phyloP scores from a whole-genome alignment of 2,329 filamentous ascomycete species.

The Phialocephala subalpina region DNA sequence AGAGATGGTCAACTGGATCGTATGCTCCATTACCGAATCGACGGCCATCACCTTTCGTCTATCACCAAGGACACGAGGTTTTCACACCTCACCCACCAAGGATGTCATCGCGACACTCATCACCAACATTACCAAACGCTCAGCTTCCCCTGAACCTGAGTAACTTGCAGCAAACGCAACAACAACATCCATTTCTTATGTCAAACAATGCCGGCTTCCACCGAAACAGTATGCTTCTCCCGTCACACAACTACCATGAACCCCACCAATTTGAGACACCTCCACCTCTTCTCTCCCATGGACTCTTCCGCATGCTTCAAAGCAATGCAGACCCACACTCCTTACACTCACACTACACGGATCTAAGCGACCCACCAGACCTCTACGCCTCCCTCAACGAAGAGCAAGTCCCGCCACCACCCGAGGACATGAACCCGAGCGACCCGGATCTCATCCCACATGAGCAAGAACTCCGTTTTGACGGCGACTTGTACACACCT shows the following conservation, averaged over 20 bases:
- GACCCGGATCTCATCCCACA: conserved; percentile 80
- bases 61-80: conserved; percentile 66
- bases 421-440: conserved; percentile 81
- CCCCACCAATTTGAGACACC: conserved; percentile 65
- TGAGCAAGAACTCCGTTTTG: conserved; percentile 81
- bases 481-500: conserved; percentile 84
- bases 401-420: conserved; percentile 76
- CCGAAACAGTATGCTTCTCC: conserved; percentile 67
- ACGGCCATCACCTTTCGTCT: conserved; percentile 67
- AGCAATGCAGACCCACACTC: conserved; percentile 76
- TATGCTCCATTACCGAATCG: conserved; percentile 66
- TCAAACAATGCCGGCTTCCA: conserved; percentile 59
- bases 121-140: conserved; percentile 51
- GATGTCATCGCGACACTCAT: conserved; percentile 62
- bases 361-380: conserved; percentile 79
- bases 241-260: conserved; percentile 56
- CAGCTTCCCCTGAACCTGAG: conserved; percentile 56
- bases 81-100: conserved; percentile 63
- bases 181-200: conserved; percentile 61
- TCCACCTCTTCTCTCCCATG: conserved; percentile 71
- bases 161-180: conserved; percentile 64
- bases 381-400: conserved; percentile 79
- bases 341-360: conserved; percentile 74
- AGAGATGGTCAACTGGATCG: conserved; percentile 82
- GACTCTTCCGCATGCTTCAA: conserved; percentile 76